These are phyloP conservation scores for Exophiala aquamarina DNA, from an alignment of 2,329 filamentous ascomycete species.

Conservation along the genomic window DNA sequence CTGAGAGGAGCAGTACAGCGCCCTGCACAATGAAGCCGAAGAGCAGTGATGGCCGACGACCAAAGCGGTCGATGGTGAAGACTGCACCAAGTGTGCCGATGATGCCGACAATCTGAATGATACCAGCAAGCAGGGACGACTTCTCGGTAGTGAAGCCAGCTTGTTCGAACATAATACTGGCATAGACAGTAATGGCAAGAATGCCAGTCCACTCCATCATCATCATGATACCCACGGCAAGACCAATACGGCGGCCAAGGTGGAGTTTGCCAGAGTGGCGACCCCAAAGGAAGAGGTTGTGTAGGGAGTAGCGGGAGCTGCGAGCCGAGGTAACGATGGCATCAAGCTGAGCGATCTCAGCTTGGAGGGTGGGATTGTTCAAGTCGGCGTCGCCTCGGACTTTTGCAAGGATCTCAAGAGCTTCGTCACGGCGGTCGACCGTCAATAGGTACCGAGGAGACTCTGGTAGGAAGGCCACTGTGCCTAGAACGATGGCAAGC, in stretches of 20 bases:
- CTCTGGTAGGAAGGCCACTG: constrained; percentile 18
- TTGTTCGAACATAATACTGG: constrained; percentile 15
- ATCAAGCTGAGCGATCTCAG: constrained; percentile 61
- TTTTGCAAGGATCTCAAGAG: constrained; percentile 32
- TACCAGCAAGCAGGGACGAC: constrained; percentile 40
- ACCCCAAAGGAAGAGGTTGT: constrained; percentile 4
- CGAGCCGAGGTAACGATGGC: constrained; percentile 33
- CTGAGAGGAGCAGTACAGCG: constrained; percentile 13
- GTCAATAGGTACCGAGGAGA: constrained; percentile 22
- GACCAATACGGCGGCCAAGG: constrained; percentile 4
- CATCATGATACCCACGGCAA: constrained; percentile 12
- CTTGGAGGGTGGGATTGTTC: constrained; percentile 52
- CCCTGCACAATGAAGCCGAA: constrained; percentile 12
- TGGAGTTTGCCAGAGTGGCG: constrained; percentile 8
- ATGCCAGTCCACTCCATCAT: constrained; percentile 13
- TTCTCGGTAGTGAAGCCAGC: constrained; percentile 48
- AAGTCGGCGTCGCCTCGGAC: constrained; percentile 54
- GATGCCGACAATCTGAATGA: constrained; percentile 7
- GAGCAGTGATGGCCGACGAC: constrained; percentile 11
- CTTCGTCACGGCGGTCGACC: constrained; percentile 26
- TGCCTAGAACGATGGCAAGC: constrained; percentile 1
- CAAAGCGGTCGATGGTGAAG: constrained; percentile 18
- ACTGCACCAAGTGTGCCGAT: constrained; percentile 23
- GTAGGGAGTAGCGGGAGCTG: constrained; percentile 1
- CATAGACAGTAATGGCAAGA: constrained; percentile 6